A percentile compares a stretch with the other conserved stretches of the same genome.
These are phyloP conservation scores for Neurospora sp. DNA, from an alignment of 495 filamentous ascomycete species.

Conservation along the genomic window DNA sequence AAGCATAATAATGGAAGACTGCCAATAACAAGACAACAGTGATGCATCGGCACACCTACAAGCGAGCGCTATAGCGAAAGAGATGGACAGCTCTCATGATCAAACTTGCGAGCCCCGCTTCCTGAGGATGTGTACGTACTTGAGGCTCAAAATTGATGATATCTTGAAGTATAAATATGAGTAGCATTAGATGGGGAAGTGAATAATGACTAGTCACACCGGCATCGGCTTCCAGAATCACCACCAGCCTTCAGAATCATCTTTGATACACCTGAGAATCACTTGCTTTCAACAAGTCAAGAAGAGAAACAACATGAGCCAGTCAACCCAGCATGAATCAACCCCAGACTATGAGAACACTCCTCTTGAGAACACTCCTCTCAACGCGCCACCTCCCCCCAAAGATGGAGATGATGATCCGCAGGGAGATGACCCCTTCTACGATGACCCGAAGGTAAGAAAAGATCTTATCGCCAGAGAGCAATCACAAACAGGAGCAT, in stretches of 20 bases:
- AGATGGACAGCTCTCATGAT: neutral
- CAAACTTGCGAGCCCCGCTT: neutral
- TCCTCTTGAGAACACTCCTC: neutral
- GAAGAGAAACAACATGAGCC: neutral
- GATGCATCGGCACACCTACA: neutral
- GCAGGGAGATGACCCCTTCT: neutral
- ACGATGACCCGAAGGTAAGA: neutral
- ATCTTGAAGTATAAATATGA: neutral
- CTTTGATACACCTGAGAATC: neutral
- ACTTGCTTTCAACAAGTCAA: neutral
- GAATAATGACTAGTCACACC: neutral
- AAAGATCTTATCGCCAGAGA: neutral
- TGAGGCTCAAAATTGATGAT: neutral
- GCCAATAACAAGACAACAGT: neutral
- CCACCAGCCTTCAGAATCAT: neutral
- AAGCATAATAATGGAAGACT: neutral
- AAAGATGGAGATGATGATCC: neutral
- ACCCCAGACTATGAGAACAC: neutral
- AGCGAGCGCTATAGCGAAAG: neutral
- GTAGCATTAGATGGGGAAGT: neutral
- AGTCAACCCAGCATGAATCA: neutral
- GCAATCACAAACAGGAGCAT: neutral
- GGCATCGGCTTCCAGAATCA: neutral
- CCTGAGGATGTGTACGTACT: neutral
- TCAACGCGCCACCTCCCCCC: neutral